Base-by-base conservation (phyloP, 1,139 yeast species). In the Saccharomyces hybrid region DNA sequence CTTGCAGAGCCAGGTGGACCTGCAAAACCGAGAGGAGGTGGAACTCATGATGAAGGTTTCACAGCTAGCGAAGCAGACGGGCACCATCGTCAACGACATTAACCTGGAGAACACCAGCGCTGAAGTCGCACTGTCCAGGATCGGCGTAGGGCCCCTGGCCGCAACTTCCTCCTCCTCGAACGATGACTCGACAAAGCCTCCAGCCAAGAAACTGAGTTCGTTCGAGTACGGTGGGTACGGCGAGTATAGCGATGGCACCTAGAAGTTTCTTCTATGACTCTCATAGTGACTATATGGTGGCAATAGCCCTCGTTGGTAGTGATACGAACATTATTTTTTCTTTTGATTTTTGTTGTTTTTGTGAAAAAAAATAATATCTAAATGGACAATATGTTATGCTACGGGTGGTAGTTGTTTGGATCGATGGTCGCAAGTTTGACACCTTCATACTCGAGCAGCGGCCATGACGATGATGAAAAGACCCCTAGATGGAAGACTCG, bases 61-160 rank as follows among this genome's bases (percentile, higher is more conserved):
- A 63, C 77, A 76, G 44, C 70, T 86, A 57, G 62, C 72, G 70
- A 54, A 68, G 68, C 41, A 70, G 68, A 63, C 79, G 68, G 61
- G 69, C 64, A 27, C 74, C 4, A 59, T 65, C 5, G 57, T 66
- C 5, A 63, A 62, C 41, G 72, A 70, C 52, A 60, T 83, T 16
- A 78, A 82, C 52, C 75, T 84, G 49, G 79, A 79, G 23, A 81
- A 84, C 61, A 88, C 96, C 2, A 84, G 91, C 66, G 96, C 96
- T 0, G 96, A 88, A 66, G 71, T 77, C 47, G 88, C 89, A 1
- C 73, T 89, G 58, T 85, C 91, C 0, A 80, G 81, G 61, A 85
- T 88, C 55, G 95, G 95, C 1, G 91, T 88, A 5, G 95, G 95
- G 1, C 91, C 93, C 1, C 71, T 85, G 55, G 82, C 87, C 1